A percentile compares a stretch with the other conserved stretches of the same genome.
phyloP scores from a whole-genome alignment of 306 rosid species.

The Senna siamea region DNA sequence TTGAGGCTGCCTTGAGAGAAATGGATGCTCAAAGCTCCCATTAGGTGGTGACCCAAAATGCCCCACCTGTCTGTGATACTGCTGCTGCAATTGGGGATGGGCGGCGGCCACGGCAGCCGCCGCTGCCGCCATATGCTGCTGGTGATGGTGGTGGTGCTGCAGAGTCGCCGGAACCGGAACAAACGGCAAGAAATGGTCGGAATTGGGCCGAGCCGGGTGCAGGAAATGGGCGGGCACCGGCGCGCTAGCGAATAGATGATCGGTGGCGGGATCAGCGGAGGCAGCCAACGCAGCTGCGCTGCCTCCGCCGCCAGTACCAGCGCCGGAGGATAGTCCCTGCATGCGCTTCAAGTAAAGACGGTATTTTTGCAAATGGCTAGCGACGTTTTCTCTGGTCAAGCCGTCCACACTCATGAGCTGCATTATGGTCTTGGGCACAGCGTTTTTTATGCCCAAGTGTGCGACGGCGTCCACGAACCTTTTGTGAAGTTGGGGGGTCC shows the following conservation, averaged over 20 bases:
- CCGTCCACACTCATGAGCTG: conserved; percentile 99
- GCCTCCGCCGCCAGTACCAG: conserved; percentile 45
- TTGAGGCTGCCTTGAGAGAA: conserved; percentile 73
- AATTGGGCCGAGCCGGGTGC: conserved; percentile 71
- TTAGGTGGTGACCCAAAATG: conserved; percentile 89
- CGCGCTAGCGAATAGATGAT: conserved; percentile 86
- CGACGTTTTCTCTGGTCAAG: conserved; percentile 92
- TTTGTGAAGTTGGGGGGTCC: conserved; percentile 99
- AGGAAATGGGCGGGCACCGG: conserved; percentile 90
- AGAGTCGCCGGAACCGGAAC: conserved; percentile 80
- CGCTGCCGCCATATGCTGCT: conserved; percentile 63
- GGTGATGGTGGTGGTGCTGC: conserved; percentile 84
- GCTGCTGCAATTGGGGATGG: conserved; percentile 63
- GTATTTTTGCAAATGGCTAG: conserved; percentile 93
- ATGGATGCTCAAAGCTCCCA: conserved; percentile 86
- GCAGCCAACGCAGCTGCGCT: conserved; percentile 46
- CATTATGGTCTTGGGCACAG: conserved; percentile 99
- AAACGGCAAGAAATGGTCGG: conserved; percentile 89
- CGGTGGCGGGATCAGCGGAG: conserved; percentile 73
- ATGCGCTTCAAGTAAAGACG: conserved; percentile 92
- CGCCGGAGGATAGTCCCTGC: conserved; percentile 76
- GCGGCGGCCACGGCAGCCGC: conserved; percentile 49
- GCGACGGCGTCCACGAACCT: conserved; percentile 95
- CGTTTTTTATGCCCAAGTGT: conserved; percentile 91
- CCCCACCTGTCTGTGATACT: conserved; percentile 77